These are phyloP conservation scores for Capsaspora owczarzaki DNA, from an alignment of 78 protist species.

Conservation along the genomic window DNA sequence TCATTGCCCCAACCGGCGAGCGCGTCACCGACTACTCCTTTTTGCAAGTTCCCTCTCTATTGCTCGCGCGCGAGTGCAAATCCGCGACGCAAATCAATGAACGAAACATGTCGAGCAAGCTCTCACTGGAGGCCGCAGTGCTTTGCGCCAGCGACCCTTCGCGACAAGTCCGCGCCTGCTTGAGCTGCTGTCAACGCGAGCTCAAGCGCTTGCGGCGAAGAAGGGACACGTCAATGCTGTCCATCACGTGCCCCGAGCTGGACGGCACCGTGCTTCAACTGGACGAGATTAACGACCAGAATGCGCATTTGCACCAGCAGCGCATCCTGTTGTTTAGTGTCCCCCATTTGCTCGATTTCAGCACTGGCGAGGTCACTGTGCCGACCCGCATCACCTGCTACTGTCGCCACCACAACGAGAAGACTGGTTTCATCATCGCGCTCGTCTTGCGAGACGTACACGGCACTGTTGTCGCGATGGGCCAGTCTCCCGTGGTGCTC, in stretches of 20 bases:
- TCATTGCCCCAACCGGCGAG: background rate
- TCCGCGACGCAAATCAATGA: background rate
- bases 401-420: conserved; percentile 14
- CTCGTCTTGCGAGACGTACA: background rate
- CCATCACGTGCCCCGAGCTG: no score
- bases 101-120: background rate
- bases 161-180: background rate
- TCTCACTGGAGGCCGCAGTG: background rate
- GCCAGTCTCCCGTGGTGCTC: background rate
- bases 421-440: background rate
- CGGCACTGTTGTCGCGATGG: background rate
- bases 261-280: background rate
- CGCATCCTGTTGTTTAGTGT: conserved; percentile 1
- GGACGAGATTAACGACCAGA: background rate
- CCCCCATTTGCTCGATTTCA: background rate
- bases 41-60: background rate
- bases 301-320: background rate
- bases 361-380: conserved; percentile 4
- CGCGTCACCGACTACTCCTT: background rate
- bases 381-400: conserved; percentile 28
- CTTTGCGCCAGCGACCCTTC: background rate
- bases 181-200: background rate
- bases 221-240: background rate
- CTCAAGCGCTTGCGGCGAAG: background rate
- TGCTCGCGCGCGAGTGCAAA: conserved; percentile 3